These are phyloP conservation scores for Rutstroemia sp. DNA, from an alignment of 2,329 filamentous ascomycete genomes.

Conservation along the genomic window DNA sequence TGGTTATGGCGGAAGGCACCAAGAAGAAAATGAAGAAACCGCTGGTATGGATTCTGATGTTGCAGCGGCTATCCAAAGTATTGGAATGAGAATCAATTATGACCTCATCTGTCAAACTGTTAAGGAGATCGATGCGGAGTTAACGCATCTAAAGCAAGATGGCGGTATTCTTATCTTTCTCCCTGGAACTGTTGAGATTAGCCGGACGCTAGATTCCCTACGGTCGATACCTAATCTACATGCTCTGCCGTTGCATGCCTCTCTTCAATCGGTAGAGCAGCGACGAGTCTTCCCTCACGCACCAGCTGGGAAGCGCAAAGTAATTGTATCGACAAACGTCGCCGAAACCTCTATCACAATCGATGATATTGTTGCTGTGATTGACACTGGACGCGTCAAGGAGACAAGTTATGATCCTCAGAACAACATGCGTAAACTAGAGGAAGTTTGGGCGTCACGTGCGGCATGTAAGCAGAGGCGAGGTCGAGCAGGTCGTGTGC, in stretches of 20 bases:
- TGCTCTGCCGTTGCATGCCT: constrained; percentile 84
- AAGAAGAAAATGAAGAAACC: constrained; percentile 37
- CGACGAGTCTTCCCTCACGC: constrained; percentile 73
- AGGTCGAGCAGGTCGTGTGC: constrained; percentile 87
- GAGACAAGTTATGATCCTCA: constrained; percentile 90
- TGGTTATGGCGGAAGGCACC: constrained; percentile 31
- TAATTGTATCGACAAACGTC: constrained; percentile 93
- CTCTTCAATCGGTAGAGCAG: constrained; percentile 81
- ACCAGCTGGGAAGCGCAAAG: constrained; percentile 76
- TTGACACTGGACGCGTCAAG: constrained; percentile 92
- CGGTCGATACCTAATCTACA: constrained; percentile 60
- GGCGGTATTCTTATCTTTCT: constrained; percentile 95
- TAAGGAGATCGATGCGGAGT: constrained; percentile 69
- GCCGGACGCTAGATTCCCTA: constrained; percentile 65
- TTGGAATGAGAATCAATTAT: constrained; percentile 87
- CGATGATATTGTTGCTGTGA: constrained; percentile 91
- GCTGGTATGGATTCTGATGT: constrained; percentile 47
- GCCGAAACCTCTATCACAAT: constrained; percentile 98
- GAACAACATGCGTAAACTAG: constrained; percentile 89
- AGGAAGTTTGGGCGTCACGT: constrained; percentile 90
- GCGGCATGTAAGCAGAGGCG: constrained; percentile 92
- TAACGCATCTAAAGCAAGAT: constrained; percentile 55
- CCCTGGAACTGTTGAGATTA: constrained; percentile 87
- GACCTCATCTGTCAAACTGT: constrained; percentile 76
- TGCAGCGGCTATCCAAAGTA: constrained; percentile 61